Conservation (phyloP, 1,284 basidiomycete species). For the Cutaneotrichosporon sp. region DNA sequence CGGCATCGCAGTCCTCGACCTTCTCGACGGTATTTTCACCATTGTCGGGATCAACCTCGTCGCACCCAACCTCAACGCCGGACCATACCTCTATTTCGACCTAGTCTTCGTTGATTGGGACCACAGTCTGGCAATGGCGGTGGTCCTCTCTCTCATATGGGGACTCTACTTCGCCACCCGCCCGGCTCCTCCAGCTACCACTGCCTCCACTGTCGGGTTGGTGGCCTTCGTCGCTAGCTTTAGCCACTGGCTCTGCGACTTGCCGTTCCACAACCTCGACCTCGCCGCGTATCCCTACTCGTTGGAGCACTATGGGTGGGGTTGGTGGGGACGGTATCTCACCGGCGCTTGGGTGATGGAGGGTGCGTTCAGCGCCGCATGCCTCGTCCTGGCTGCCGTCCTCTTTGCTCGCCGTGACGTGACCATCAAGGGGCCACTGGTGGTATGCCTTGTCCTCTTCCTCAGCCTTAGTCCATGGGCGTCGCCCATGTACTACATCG, state of each 20-base stretch:
- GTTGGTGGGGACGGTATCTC: background rate
- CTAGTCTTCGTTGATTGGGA: slow-evolving; percentile 14
- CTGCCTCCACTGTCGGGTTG: background rate
- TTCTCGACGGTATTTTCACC: slow-evolving; percentile 4
- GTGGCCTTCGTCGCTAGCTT: background rate
- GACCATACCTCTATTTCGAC: slow-evolving; percentile 16
- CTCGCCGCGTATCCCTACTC: slow-evolving; percentile 10
- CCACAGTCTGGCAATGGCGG: slow-evolving; percentile 8
- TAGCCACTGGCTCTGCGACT: slow-evolving; percentile 10
- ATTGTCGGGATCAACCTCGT: slow-evolving; percentile 2
- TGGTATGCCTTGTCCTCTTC: background rate
- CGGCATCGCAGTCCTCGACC: slow-evolving; percentile 8
- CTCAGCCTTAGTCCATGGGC: slow-evolving; percentile 6
- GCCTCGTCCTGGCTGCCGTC: background rate
- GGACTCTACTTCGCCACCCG: background rate
- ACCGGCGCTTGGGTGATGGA: slow-evolving; percentile 5
- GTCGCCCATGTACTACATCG: slow-evolving; percentile 6
- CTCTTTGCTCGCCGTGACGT: slow-evolving; percentile 1
- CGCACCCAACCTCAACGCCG: slow-evolving; percentile 4
- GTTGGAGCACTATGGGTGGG: background rate
- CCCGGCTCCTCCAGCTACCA: background rate
- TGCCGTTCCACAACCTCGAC: slow-evolving; percentile 12
- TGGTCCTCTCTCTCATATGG: slow-evolving; percentile 3
- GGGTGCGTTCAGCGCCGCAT: slow-evolving; percentile 3
- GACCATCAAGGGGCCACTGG: background rate